Evolutionary conservation across 805 yeast genomes (phyloP), one percentile per base, ranked within the genome.

Genomic region (Ogataea henricii): DNA sequence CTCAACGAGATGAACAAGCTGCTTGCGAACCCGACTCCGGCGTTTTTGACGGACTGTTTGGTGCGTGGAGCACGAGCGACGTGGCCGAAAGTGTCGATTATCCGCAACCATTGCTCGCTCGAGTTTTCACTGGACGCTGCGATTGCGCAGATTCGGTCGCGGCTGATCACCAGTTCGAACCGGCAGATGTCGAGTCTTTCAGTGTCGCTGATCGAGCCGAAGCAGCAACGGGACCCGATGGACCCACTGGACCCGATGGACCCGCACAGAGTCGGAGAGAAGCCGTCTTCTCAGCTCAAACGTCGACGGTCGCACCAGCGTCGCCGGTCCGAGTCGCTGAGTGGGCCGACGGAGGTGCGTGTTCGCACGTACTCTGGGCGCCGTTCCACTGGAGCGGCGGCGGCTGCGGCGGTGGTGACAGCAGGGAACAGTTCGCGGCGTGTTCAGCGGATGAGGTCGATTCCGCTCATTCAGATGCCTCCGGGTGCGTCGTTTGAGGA

Each of bases 81-180:
- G 0, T 92, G 98, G 97, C 96, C 97, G 0, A 88, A 89, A 60
- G 66, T 94, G 4, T 81, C 96, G 1, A 76, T 91, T 37, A 89
- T 92, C 40, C 78, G 84, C 55, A 92, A 94, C 64, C 96, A 89
- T 61, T 90, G 97, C 66, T 83, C 94, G 0, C 81, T 90, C 26
- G 99, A 92, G 61, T 85, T 92, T 65, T 86, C 90, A 0, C 70
- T 92, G 34, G 98, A 92, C 65, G 78, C 77, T 49, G 86, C 94
- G 7, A 89, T 94, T 7, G 74, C 83, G n/a, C 61, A 67, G 7
- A 64, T 90, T 46, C 74, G 89, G 53, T 83, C 87, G 6, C 72
- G 85, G 52, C 69, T 84, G 22, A 78, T 85, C 16, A 68, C 74
- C 14, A 49, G 52, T 18, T 49, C 60, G 12, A 52, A 38, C 40